These are phyloP conservation scores for Melaleuca alternifolia DNA, from an alignment of 345 rosid genomes.

Conservation along the genomic window DNA sequence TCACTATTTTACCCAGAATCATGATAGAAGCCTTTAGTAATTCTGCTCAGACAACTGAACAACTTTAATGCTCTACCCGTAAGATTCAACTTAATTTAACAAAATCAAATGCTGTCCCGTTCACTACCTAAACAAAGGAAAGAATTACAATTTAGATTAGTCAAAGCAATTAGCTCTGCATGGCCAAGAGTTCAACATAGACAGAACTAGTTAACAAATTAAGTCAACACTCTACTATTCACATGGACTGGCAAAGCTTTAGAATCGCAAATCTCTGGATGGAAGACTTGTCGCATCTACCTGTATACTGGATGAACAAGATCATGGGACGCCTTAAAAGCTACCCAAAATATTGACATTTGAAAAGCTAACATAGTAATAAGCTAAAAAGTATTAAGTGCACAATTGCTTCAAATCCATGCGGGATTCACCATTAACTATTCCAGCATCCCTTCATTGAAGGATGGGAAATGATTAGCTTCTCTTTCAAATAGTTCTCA, in stretches of 20 bases:
- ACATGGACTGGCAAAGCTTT: not conserved
- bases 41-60: not conserved
- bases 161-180: not conserved
- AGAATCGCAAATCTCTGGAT: not conserved
- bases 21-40: not conserved
- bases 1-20: not conserved
- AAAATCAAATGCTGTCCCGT: not conserved
- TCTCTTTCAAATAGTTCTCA: too few species aligned
- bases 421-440: too few species aligned
- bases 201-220: not conserved
- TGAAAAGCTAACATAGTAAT: too few species aligned
- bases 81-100: not conserved
- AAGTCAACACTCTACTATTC: not conserved
- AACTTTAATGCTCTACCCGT: not conserved
- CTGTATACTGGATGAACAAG: not conserved
- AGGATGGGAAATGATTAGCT: too few species aligned
- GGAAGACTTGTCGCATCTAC: not conserved
- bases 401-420: too few species aligned
- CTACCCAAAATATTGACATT: not conserved
- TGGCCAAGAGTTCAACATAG: not conserved
- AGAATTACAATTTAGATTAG: not conserved
- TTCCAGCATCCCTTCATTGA: too few species aligned
- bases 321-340: not conserved
- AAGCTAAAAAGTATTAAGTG: not conserved
- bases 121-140: not conserved